Evolutionary conservation across 768 basidiomycete species (phyloP), one percentile per base, ranked within the genome.

Genomic region (Amanita fuliginea): DNA sequence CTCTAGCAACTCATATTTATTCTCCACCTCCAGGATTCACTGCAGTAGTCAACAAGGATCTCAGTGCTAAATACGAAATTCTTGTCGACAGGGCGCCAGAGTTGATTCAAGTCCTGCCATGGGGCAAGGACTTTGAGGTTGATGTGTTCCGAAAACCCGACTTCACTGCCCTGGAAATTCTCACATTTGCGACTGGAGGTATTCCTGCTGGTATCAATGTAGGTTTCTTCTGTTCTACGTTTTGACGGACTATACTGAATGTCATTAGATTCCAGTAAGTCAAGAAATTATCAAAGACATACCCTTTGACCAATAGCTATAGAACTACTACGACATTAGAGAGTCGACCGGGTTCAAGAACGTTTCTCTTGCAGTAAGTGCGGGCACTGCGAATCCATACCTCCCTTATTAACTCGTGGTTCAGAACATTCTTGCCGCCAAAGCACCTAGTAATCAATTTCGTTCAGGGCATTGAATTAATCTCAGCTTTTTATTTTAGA

Each of bases 201-300:
- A 89, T 91, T 48, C 89, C 90, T 16, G 81, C 75, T 56, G 89
- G 91, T 45, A 91, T 91, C 52, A 91, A 92, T 60, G 83, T 86
- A 59, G 54, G 76, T 58, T 48, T 34, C 19, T 42, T 24, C 28
- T 51, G 5, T 24, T 18, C 52, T 19, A 43, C 42, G 30, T 33
- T 16, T 3, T 28, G 45, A 30, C 13, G 34, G 26, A 10, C 30
- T 24, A n/a, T 32, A 6, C 39, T 32, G 34, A 19, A 21, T 33
- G 24, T 21, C 19, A 34, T 36, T 36, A 86, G 80, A 86, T 86
- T 59, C 83, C 84, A 37, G 79, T 80, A 59, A 62, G 72, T 60
- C 14, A 33, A 11, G 16, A 39, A 10, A 10, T 35, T 9, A 10
- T 13, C 45, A n/a, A 35, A 10, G 18, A 21, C 13, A 24, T 14